These are phyloP conservation scores for Sordariomycetes sp. DNA, from an alignment of 2,329 filamentous ascomycete species.

Conservation along the genomic window DNA sequence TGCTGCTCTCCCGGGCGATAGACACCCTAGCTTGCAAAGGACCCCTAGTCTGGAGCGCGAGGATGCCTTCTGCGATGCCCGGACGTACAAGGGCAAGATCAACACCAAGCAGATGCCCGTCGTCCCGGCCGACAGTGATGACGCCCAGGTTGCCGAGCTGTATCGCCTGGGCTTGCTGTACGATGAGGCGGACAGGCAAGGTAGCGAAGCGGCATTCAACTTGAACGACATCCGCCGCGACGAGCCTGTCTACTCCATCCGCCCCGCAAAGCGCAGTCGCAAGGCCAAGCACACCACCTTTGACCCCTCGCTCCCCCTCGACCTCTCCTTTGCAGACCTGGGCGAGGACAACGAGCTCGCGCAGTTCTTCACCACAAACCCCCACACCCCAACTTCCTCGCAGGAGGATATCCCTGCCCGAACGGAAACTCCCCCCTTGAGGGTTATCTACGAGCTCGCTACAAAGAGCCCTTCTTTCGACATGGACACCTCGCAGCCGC, in stretches of 20 bases:
- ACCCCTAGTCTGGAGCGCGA: constrained; percentile 34
- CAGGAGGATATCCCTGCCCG: neutral
- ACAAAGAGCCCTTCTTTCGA: constrained; percentile 21
- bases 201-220: constrained; percentile 15
- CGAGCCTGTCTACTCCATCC: constrained; percentile 27
- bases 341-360: constrained; percentile 28
- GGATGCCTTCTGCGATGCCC: constrained; percentile 34
- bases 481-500: constrained; percentile 24
- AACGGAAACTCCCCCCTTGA: constrained; percentile 16
- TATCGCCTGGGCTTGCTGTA: constrained; percentile 36
- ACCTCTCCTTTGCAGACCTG: constrained; percentile 33
- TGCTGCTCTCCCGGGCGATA: constrained; percentile 26
- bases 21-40: constrained; percentile 17
- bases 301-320: constrained; percentile 19
- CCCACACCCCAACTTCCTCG: constrained; percentile 5
- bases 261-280: constrained; percentile 18
- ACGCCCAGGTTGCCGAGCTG: constrained; percentile 27
- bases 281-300: constrained; percentile 11
- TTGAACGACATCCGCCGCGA: constrained; percentile 28
- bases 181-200: constrained; percentile 20
- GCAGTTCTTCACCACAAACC: constrained; percentile 19
- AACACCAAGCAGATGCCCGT: constrained; percentile 10
- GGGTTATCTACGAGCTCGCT: constrained; percentile 29
- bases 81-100: constrained; percentile 23
- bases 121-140: constrained; percentile 14